phyloP scores from a whole-genome alignment of 108 stramenopile genomes.

The Craspedostauros australis region DNA sequence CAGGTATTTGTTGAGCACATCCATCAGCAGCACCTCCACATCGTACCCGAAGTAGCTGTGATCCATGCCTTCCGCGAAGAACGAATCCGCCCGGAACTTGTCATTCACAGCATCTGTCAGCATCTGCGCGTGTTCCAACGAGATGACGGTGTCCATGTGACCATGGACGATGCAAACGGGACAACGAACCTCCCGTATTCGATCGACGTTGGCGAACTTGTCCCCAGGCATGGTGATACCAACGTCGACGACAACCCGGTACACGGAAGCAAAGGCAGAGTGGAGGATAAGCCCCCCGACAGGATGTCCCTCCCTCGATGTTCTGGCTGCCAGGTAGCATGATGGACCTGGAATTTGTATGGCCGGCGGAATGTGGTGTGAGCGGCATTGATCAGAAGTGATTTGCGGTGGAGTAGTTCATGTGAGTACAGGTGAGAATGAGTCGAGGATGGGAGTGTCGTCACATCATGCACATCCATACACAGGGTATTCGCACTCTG shows the following conservation, averaged over 20 bases:
- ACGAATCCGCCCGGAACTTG: constrained; percentile 29
- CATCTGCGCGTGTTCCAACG: constrained; percentile 77
- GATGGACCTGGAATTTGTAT: no score
- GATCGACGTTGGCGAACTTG: constrained; percentile 82
- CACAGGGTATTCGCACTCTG: no score
- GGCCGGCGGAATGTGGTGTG: no score
- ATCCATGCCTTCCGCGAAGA: constrained; percentile 51
- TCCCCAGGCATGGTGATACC: constrained; percentile 76
- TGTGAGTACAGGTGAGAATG: no score
- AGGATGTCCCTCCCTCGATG: constrained; percentile 44
- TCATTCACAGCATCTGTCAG: constrained; percentile 61
- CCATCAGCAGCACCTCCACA: constrained; percentile 2
- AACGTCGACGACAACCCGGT: constrained; percentile 69
- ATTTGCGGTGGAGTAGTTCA: no score
- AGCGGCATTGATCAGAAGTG: no score
- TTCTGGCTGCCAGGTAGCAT: constrained; percentile 65
- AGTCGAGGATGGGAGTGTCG: no score
- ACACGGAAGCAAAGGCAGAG: constrained; percentile 73
- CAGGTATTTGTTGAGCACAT: constrained; percentile 5
- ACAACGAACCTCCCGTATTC: constrained; percentile 13
- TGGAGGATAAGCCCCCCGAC: constrained; percentile 80
- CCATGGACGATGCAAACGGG: constrained; percentile 77
- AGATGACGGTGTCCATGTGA: constrained; percentile 67
- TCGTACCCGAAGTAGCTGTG: constrained; percentile 15
- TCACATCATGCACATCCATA: no score